These are phyloP conservation scores for Sugiyamaella xylanicola DNA, from an alignment of 1,139 yeast species.

Conservation along the genomic window DNA sequence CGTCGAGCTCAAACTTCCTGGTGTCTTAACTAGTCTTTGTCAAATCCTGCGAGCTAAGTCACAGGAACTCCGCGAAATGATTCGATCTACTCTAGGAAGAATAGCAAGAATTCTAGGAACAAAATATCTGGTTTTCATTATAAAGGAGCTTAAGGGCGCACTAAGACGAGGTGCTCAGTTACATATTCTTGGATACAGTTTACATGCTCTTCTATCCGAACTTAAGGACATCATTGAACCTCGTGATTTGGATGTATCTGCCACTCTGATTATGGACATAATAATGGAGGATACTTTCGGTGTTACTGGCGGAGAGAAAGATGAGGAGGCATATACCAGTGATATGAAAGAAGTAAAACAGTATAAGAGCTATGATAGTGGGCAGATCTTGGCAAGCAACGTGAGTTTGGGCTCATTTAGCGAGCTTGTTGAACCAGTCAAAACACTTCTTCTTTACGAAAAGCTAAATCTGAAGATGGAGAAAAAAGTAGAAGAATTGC, in stretches of 20 bases:
- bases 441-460: slow-evolving; percentile 60
- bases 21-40: slow-evolving; percentile 78
- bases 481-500: slow-evolving; percentile 74
- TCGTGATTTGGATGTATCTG: slow-evolving; percentile 78
- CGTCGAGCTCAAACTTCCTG: slow-evolving; percentile 68
- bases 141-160: slow-evolving; percentile 77
- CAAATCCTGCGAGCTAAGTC: slow-evolving; percentile 85
- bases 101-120: slow-evolving; percentile 71
- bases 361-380: slow-evolving; percentile 86
- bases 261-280: slow-evolving; percentile 61
- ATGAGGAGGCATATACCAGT: slow-evolving; percentile 85
- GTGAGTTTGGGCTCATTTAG: slow-evolving; percentile 63
- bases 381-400: slow-evolving; percentile 70
- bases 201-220: slow-evolving; percentile 68
- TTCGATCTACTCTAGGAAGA: slow-evolving; percentile 73
- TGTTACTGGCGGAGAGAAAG: slow-evolving; percentile 90
- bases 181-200: slow-evolving; percentile 87
- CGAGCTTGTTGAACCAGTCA: slow-evolving; percentile 69
- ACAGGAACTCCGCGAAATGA: slow-evolving; percentile 86
- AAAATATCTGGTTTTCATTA: slow-evolving; percentile 67
- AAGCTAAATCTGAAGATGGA: slow-evolving; percentile 68
- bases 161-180: slow-evolving; percentile 88
- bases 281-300: slow-evolving; percentile 95
- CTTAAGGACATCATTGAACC: slow-evolving; percentile 53
- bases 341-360: slow-evolving; percentile 89